These are phyloP conservation scores for Solidago caesia DNA, from an alignment of 129 eudicot genomes.

Conservation along the genomic window DNA sequence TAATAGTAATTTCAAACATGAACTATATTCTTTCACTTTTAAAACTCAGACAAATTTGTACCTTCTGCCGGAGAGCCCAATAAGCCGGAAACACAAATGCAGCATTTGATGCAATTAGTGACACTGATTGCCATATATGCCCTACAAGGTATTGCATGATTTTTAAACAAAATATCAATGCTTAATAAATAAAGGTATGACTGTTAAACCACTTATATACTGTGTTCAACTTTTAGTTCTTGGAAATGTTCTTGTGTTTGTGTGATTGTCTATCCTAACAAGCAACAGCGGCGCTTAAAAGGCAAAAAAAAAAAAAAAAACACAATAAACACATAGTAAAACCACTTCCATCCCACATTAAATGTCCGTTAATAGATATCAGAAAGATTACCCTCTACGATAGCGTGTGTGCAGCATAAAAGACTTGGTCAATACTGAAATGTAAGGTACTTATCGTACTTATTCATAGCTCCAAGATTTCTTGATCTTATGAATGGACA, in stretches of 20 bases:
- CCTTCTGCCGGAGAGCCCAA: conserved; percentile 87
- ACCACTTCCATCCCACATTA: background rate
- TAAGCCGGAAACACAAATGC: conserved; percentile 94
- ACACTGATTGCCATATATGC: conserved; percentile 81
- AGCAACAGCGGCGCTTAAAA: background rate
- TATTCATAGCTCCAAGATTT: background rate
- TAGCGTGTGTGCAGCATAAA: background rate
- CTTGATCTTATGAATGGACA: background rate
- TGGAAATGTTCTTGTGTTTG: background rate
- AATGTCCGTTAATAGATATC: background rate
- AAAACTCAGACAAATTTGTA: conserved; percentile 23
- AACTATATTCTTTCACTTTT: background rate
- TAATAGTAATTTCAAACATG: background rate
- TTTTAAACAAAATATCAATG: background rate
- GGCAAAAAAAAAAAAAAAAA: background rate
- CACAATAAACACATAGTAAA: background rate
- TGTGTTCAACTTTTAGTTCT: background rate
- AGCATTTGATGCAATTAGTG: conserved; percentile 90
- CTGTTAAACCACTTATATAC: background rate
- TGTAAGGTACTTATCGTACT: background rate
- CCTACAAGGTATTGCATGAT: conserved; percentile 50
- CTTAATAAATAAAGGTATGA: background rate
- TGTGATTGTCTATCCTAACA: background rate
- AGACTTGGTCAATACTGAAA: background rate
- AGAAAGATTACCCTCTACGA: background rate